Base-by-base conservation (phyloP, 2,329 filamentous ascomycete genomes). In the Trichoderma breve region DNA sequence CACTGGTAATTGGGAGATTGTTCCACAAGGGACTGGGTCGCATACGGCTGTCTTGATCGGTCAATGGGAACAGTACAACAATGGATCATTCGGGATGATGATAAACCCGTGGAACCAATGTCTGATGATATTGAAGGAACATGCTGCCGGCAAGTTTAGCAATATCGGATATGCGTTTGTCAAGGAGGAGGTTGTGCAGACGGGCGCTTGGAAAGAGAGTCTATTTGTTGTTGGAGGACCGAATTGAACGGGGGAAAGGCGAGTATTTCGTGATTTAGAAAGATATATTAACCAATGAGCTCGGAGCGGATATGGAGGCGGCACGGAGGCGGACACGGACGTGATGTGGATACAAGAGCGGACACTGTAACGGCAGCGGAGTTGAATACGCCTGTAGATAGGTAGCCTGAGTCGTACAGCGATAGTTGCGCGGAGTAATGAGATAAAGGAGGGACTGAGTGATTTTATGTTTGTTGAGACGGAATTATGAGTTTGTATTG, bases 141-240 rank as follows among this genome's bases (percentile, higher is more conserved):
- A 53, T 36, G 28, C 2, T n/a, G 28, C 8, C 7, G 67, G 57
- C 28, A 61, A 18, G 30, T 53, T 28, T 53, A 58, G 47, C 15
- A 62, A 53, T 7, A 11, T 70, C 4, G 67, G 67, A 26, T 70
- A 70, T 70, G 57, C 57, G 0, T 70, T 70, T 70, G 67, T 70
- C 39, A 34, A 34, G 67, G 15, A 36, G 28, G 67, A 36, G 6
- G 39, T 53, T 70, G 6, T 70, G 39, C 61, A 36, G 67, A 70
- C 21, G 57, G 55, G 21, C 1, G 15, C 6, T n/a, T 70, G 67
- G 67, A 26, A n/a, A 12, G 57, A 70, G 39, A 24, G 57, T 4
- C 11, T 28, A 1, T 61, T 70, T 18, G 28, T 36, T 2, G 67
- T 70, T 53, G 67, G 66, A 11, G 66, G 66, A 6, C 21, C 36